Conservation (phyloP, 2,329 filamentous ascomycete genomes). For the Fusarium vanettenii region DNA sequence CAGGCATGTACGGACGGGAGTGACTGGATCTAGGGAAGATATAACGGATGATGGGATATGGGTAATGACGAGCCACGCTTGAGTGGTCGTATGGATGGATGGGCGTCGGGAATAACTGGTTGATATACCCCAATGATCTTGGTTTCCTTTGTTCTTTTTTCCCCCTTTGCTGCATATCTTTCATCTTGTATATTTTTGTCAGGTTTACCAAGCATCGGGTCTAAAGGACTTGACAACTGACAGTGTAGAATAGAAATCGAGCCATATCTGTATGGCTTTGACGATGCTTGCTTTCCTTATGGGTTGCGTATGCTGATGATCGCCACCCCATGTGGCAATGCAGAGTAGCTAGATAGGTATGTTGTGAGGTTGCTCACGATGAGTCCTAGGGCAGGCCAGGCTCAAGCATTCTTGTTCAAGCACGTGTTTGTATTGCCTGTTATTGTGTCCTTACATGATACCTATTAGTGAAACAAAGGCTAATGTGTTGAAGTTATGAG, state of each 20-base stretch:
- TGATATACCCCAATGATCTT: conserved; percentile 29
- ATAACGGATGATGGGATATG: not conserved
- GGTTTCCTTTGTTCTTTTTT: conserved; percentile 14
- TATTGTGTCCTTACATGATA: too few relatives aligned
- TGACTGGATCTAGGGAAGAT: not conserved
- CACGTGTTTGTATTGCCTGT: not conserved
- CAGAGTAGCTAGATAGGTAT: not conserved
- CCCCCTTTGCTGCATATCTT: not conserved
- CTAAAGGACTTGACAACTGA: not conserved
- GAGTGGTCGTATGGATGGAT: not conserved
- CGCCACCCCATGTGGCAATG: not conserved
- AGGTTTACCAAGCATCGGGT: not conserved
- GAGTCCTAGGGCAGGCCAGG: not conserved
- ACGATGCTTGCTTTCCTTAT: not conserved
- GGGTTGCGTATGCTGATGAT: not conserved
- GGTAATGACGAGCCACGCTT: conserved; percentile 13
- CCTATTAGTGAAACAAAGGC: too few relatives aligned
- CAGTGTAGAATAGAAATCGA: not conserved
- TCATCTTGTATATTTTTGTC: not conserved
- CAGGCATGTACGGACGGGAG: conserved; percentile 10
- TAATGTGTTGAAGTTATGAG: too few relatives aligned
- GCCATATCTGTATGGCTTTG: not conserved
- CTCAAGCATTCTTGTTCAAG: not conserved
- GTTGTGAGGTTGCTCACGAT: not conserved
- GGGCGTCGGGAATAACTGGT: conserved; percentile 31